phyloP scores from a whole-genome alignment of 2,329 filamentous ascomycete species.

The Fusarium liriodendri region DNA sequence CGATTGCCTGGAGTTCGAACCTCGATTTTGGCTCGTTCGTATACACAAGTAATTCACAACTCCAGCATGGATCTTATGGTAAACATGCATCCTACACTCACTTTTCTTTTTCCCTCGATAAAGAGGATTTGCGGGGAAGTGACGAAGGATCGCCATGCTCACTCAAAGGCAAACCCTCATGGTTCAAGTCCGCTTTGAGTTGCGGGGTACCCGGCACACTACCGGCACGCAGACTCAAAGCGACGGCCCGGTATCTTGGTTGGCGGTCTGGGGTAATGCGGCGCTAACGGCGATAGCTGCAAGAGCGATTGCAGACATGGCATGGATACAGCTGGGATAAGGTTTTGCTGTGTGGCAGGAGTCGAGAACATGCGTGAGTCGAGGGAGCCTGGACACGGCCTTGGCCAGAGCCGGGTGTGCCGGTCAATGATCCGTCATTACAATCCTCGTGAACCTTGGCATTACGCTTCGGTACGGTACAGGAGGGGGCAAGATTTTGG shows the following conservation, averaged over 20 bases:
- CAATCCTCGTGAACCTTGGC: background rate
- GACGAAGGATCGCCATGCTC: background rate
- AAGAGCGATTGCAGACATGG: background rate
- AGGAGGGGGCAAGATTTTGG: background rate
- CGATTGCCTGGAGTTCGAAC: background rate
- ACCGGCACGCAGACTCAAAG: background rate
- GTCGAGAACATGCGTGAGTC: background rate
- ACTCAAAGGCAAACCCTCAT: background rate
- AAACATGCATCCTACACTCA: background rate
- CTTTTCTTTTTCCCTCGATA: background rate
- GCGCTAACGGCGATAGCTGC: background rate
- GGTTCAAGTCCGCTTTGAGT: background rate
- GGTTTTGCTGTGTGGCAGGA: background rate
- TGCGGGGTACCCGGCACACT: constrained; percentile 1
- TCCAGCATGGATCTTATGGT: background rate
- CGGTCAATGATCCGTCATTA: background rate
- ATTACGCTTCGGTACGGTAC: background rate
- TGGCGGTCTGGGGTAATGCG: background rate
- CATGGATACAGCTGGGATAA: background rate
- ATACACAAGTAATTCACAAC: background rate
- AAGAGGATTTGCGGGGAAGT: constrained; percentile 3
- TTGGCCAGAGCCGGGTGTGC: background rate
- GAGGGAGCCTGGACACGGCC: background rate
- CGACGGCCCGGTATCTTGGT: constrained; percentile 6
- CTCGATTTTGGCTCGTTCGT: background rate